Conservation (phyloP, 2,329 filamentous ascomycete genomes). For the Truncatella angustata region DNA sequence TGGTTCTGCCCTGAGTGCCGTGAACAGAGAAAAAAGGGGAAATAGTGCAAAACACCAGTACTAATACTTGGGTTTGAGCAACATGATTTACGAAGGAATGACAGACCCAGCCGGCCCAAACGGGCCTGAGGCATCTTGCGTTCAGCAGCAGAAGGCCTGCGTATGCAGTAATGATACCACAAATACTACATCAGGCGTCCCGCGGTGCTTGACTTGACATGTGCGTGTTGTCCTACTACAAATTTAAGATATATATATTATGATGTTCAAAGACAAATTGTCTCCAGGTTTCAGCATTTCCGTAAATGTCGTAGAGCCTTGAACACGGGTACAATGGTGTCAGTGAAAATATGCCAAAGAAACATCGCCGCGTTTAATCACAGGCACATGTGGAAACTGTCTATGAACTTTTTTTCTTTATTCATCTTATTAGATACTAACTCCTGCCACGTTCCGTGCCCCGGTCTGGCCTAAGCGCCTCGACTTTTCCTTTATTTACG, state of each 20-base stretch:
- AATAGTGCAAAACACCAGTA: conserved; percentile 10
- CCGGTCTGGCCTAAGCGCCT: not conserved
- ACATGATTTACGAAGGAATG: not conserved
- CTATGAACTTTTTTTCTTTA: no score
- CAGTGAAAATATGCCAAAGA: not conserved
- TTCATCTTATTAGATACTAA: conserved; percentile 10
- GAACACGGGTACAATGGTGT: no score
- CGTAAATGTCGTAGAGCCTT: no score
- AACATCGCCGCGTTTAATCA: not conserved
- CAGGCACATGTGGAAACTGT: no score
- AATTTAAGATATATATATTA: no score
- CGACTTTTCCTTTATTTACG: conserved; percentile 6
- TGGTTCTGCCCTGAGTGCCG: conserved; percentile 67
- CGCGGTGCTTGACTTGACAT: not conserved
- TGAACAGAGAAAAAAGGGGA: conserved; percentile 46
- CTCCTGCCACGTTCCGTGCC: not conserved
- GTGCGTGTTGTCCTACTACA: not conserved
- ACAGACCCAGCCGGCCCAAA: no score
- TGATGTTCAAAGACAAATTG: not conserved
- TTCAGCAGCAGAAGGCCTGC: no score
- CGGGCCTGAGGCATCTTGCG: not conserved
- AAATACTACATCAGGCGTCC: not conserved
- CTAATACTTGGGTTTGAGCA: not conserved
- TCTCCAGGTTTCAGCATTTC: no score
- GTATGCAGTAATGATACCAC: not conserved